A percentile compares a stretch with the other conserved stretches of the same genome.
Evolutionary conservation across 495 filamentous ascomycete genomes (phyloP).

Genomic region (Daldinia grandis): DNA sequence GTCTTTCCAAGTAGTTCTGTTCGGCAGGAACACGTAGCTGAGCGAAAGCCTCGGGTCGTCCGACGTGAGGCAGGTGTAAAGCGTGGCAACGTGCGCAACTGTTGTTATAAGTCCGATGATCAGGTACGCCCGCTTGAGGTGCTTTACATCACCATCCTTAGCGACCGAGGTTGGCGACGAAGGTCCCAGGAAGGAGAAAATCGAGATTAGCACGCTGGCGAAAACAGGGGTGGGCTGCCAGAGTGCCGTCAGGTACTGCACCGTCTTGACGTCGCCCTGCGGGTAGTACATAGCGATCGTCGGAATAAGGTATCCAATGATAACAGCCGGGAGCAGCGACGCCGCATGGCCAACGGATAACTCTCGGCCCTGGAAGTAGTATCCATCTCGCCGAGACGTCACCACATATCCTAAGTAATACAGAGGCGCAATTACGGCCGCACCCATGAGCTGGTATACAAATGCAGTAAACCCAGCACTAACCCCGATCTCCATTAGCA

Average conservation of each 20-base stretch:
- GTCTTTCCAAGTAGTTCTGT: constrained; percentile 17
- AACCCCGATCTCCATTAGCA: background rate
- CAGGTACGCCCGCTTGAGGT: constrained; percentile 41
- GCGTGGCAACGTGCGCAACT: constrained; percentile 24
- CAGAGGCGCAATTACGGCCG: constrained; percentile 49
- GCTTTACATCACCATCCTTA: constrained; percentile 35
- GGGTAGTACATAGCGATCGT: constrained; percentile 48
- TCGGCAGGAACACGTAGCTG: constrained; percentile 40
- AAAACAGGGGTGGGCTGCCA: constrained; percentile 52
- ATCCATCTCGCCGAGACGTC: constrained; percentile 35
- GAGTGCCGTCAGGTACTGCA: constrained; percentile 44
- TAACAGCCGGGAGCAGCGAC: constrained; percentile 47
- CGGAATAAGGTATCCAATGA: constrained; percentile 49
- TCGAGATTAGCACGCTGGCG: constrained; percentile 39
- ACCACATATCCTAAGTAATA: constrained; percentile 49
- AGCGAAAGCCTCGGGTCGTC: constrained; percentile 36
- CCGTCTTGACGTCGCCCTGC: constrained; percentile 29
- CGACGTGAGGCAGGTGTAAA: constrained; percentile 32
- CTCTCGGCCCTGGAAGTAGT: constrained; percentile 44
- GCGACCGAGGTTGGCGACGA: background rate
- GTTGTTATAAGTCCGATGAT: constrained; percentile 28
- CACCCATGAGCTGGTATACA: constrained; percentile 47
- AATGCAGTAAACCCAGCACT: constrained; percentile 5
- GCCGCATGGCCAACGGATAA: constrained; percentile 39
- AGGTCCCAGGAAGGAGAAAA: constrained; percentile 16